phyloP scores from a whole-genome alignment of 305 asterid species.

The Fraxinus sp. region DNA sequence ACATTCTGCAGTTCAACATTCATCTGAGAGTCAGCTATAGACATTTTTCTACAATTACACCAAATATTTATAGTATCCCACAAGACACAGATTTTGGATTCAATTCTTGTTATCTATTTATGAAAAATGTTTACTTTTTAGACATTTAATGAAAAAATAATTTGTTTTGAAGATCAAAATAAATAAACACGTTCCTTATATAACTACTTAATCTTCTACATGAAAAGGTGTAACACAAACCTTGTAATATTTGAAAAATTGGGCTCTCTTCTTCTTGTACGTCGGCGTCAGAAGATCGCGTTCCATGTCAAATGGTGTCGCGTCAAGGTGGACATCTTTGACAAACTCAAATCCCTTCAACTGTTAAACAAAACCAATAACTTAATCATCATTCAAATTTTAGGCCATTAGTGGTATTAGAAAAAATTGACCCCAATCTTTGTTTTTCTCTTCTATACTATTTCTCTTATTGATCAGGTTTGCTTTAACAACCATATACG shows the following conservation, averaged over 20 bases:
- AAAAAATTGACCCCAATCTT: neutral
- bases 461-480: neutral
- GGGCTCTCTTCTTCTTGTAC: constrained; percentile 77
- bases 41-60: neutral
- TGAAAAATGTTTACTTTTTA: neutral
- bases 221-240: constrained; percentile 22
- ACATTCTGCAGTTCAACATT: constrained; percentile 47
- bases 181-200: neutral
- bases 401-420: neutral
- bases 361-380: constrained; percentile 34
- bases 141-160: neutral
- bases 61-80: neutral
- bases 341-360: constrained; percentile 79
- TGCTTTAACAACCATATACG: neutral
- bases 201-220: neutral
- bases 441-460: neutral
- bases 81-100: neutral
- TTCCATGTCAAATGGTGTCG: constrained; percentile 77
- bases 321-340: constrained; percentile 63
- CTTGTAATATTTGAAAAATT: constrained; percentile 63
- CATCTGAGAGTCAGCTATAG: constrained; percentile 12
- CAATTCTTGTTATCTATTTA: neutral
- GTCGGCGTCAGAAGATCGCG: constrained; percentile 82
- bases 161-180: neutral
- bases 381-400: neutral